These are phyloP conservation scores for Entomortierella parvispora DNA, from an alignment of 192 early-diverging fungal genomes.

Conservation along the genomic window DNA sequence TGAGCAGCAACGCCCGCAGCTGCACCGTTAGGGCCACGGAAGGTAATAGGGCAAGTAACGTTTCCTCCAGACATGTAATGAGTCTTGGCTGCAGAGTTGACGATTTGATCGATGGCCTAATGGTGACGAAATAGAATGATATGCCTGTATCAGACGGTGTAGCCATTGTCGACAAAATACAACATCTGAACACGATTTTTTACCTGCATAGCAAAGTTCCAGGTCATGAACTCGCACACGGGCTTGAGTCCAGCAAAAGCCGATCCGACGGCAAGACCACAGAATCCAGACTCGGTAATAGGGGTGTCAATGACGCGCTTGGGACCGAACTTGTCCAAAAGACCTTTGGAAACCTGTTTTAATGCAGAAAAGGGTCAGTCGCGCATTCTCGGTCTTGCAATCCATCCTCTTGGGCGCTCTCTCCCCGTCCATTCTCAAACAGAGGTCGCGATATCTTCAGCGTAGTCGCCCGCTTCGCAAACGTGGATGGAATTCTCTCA, in stretches of 20 bases:
- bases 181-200: no score
- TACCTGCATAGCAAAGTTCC: conserved; percentile 99
- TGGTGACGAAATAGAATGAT: background rate
- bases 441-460: no score
- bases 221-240: conserved; percentile 99
- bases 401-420: no score
- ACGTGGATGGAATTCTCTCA: no score
- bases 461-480: no score
- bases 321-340: conserved; percentile 95
- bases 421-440: no score
- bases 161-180: no score
- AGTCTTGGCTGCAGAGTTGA: conserved; percentile 98
- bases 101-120: conserved; percentile 95
- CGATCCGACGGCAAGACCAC: conserved; percentile 94
- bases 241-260: conserved; percentile 92
- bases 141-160: background rate
- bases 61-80: conserved; percentile 95
- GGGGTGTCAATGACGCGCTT: conserved; percentile 97
- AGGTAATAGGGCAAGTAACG: conserved; percentile 90
- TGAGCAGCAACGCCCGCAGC: conserved; percentile 96
- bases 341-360: conserved; percentile 88
- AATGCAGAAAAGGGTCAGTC: no score
- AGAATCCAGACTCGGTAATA: conserved; percentile 97
- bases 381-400: no score
- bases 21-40: conserved; percentile 98